Percentiles rank a stretch among this genome's conserved stretches.
Evolutionary conservation across 2,329 filamentous ascomycete genomes (phyloP).

Genomic region (Arthrobotrys sphaeroides): DNA sequence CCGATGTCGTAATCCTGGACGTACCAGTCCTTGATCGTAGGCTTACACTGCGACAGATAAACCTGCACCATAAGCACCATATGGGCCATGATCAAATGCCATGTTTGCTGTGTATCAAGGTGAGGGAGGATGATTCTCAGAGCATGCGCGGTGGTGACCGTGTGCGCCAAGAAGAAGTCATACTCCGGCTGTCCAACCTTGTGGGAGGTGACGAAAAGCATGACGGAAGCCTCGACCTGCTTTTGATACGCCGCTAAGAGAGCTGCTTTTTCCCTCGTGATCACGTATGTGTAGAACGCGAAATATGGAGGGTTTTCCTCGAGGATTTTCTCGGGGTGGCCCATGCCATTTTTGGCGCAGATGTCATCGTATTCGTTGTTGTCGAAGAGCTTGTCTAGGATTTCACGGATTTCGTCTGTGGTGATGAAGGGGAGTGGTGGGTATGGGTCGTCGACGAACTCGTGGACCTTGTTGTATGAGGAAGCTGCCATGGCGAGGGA

Average conservation of each 20-base stretch:
- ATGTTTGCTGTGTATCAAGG: conserved; percentile 75
- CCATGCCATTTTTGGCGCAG: conserved; percentile 68
- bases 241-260: conserved; percentile 33
- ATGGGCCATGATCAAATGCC: conserved; percentile 82
- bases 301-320: conserved; percentile 74
- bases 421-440: conserved; percentile 41
- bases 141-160: conserved; percentile 86
- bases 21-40: conserved; percentile 73
- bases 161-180: conserved; percentile 83
- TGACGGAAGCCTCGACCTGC: conserved; percentile 63
- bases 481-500: conserved; percentile 75
- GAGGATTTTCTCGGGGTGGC: conserved; percentile 76
- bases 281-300: conserved; percentile 29
- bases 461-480: conserved; percentile 70
- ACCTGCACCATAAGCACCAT: conserved; percentile 83
- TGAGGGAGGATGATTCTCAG: conserved; percentile 84
- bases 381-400: conserved; percentile 74
- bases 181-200: conserved; percentile 69
- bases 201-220: conserved; percentile 71
- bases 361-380: conserved; percentile 77
- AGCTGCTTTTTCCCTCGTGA: background rate
- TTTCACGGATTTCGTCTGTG: conserved; percentile 69
- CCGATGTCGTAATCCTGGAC: conserved; percentile 71
- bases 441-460: conserved; percentile 73
- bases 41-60: conserved; percentile 79